Evolutionary conservation across 495 filamentous ascomycete genomes (phyloP).

Genomic region (Penicillium coprophilum): DNA sequence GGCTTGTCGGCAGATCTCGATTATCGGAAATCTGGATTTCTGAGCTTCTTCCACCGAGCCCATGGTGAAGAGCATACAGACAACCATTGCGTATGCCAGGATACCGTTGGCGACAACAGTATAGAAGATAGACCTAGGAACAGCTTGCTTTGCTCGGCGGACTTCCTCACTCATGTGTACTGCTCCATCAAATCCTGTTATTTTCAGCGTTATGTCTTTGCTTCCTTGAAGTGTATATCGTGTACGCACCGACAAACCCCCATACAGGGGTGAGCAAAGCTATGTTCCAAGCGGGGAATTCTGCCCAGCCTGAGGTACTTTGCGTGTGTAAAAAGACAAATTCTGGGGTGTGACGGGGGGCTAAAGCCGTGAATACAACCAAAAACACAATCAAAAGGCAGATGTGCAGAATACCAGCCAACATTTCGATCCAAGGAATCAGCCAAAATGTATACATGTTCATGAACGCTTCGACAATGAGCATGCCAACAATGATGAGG

Average conservation of each 20-base stretch:
- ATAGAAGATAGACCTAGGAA: constrained; percentile 41
- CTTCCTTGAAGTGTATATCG: not conserved
- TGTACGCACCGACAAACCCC: constrained; percentile 25
- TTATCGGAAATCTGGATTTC: constrained; percentile 39
- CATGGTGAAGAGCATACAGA: constrained; percentile 43
- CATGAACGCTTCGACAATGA: constrained; percentile 19
- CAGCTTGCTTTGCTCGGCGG: constrained; percentile 32
- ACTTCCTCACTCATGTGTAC: constrained; percentile 45
- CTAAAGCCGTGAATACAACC: constrained; percentile 15
- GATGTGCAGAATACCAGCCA: constrained; percentile 38
- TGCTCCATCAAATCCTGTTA: constrained; percentile 26
- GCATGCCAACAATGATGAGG: constrained; percentile 20
- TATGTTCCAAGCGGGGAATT: constrained; percentile 35
- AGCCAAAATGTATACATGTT: constrained; percentile 24
- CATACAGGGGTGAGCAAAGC: constrained; percentile 37
- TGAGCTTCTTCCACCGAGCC: constrained; percentile 33
- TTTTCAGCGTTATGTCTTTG: not conserved
- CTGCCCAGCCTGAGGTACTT: constrained; percentile 35
- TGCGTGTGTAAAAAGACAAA: constrained; percentile 24
- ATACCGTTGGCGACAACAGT: constrained; percentile 32
- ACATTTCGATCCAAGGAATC: constrained; percentile 38
- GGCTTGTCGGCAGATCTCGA: constrained; percentile 44
- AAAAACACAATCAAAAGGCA: constrained; percentile 36
- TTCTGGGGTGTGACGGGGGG: constrained; percentile 13
- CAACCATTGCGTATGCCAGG: constrained; percentile 38